Evolutionary conservation across 2,329 filamentous ascomycete genomes (phyloP), one percentile per base, ranked within the genome.

Genomic region (Aspergillus viridinutans): DNA sequence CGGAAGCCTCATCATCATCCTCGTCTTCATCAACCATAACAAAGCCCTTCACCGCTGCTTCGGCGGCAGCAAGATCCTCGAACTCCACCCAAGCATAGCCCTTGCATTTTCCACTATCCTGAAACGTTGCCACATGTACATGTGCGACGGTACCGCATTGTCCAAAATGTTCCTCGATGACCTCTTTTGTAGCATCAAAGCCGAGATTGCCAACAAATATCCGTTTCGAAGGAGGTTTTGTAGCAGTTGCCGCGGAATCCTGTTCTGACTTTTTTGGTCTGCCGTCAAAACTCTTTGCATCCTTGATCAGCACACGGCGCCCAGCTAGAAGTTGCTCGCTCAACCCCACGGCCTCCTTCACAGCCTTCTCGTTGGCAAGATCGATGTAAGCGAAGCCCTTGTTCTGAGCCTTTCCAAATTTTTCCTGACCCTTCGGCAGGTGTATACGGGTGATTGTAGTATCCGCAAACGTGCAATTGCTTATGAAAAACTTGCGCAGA

Each of bases 381-480:
- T 99, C 95, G 62, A 99, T 86, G 70, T 99, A 99, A 54, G 94
- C 94, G 71, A 97, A 99, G 17, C 94, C 95, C 75, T 89, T 93
- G 79, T 97, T 99, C 66, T 87, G 80, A 23, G 82, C 75, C 66
- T 81, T 84, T 35, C 72, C 70, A 57, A 68, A 69, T 52, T 83
- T 87, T 57, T 78, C 80, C 7, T 78, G 67, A 3, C 81, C 79
- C 23, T 77, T 83, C 1, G 92, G 92, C 69, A 97, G 79, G 74
- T 97, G 88, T 52, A 97, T 80, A 58, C 94, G 84, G 1, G 92
- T 96, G 64, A 99, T 94, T 60, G 86, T 83, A 50, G 85, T 83
- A 55, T 85, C 82, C 29, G 83, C 77, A 60, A 91, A 85, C 55
- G 81, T 78, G 58, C 85, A 87, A 50, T 86, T 86, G 6, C 86